Base-by-base conservation (phyloP, 495 filamentous ascomycete species). In the Aspergillus olivimuriae region DNA sequence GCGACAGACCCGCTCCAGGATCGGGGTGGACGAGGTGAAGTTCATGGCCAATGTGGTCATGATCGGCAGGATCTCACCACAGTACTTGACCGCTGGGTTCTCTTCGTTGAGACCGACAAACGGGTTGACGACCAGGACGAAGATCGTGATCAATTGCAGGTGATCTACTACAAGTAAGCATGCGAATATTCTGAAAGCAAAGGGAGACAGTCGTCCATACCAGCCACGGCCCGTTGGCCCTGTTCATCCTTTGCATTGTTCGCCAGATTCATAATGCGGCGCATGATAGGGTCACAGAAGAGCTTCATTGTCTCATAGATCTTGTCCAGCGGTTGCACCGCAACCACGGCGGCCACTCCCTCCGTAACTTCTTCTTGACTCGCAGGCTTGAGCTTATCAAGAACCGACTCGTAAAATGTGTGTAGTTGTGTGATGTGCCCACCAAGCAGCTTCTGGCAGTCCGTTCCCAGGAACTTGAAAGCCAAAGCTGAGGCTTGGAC, bases 341-440 rank as follows among this genome's bases (percentile, higher is more conserved):
- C 84, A 33, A 99, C 80, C 20, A 99, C 89, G 28, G 80, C 81
- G 2, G 92, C 90, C 33, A 95, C 89, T 50, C 92, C 92, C 53
- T 97, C 91, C 0, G 90, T 96, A 38, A 97, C 72, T 60, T 99
- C 92, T 57, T 97, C 89, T 63, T 95, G 89, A 61, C 92, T 97
- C 23, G 76, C 65, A 8, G 80, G 76, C 11, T 89, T 87, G 11
- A 99, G 73, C 44, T 84, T 83, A 56, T 94, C 84, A 9, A 96
- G 74, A 34, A 94, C 82, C 31, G 82, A 82, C 53, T 92, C 81
- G 60, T 94, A 99, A 62, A 99, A 97, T 8, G 78, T 69, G 56
- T 99, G 92, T 1, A 99, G 74, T 52, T 95, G 85, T 9, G 74
- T 55, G 31, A 92, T 84, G 58, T 90, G 87, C 7, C 76, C 79